Conservation (phyloP, 805 yeast species). For the Maudiozyma turicensis region DNA sequence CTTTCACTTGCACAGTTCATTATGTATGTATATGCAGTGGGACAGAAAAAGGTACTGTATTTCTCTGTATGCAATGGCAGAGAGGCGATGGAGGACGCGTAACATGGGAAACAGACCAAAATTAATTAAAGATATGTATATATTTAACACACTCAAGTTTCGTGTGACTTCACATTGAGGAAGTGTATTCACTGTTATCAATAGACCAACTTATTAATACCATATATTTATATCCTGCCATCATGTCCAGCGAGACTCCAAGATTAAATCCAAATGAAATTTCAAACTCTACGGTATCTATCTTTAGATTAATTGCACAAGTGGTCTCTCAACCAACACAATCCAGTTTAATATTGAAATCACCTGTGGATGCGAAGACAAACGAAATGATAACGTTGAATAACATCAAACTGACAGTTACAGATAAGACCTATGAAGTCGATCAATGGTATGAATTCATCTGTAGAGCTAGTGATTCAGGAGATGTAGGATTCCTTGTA, state of each 20-base stretch:
- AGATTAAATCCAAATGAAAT: slow-evolving; percentile 26
- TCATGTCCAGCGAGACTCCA: slow-evolving; percentile 28
- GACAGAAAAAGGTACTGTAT: too few species aligned
- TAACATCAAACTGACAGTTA: slow-evolving; percentile 20
- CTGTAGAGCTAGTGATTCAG: slow-evolving; percentile 26
- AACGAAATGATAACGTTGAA: slow-evolving; percentile 23
- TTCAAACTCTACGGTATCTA: slow-evolving; percentile 16
- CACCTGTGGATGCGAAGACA: slow-evolving; percentile 17
- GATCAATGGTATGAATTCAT: slow-evolving; percentile 30
- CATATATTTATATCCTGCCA: not conserved
- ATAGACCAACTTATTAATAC: too few species aligned
- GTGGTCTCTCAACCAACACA: slow-evolving; percentile 25
- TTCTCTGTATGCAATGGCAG: too few species aligned
- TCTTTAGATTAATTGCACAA: slow-evolving; percentile 27
- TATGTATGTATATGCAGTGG: too few species aligned
- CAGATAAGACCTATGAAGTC: slow-evolving; percentile 16
- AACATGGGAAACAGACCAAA: too few species aligned
- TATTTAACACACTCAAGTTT: too few species aligned
- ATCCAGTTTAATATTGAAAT: slow-evolving; percentile 16
- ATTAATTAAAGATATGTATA: too few species aligned
- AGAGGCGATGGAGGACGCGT: too few species aligned
- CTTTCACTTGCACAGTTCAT: too few species aligned
- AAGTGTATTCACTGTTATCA: too few species aligned
- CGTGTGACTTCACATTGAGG: too few species aligned
- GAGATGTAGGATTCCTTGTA: slow-evolving; percentile 27